phyloP scores from a whole-genome alignment of 352 stramenopile species.

The Phytophthora pini region DNA sequence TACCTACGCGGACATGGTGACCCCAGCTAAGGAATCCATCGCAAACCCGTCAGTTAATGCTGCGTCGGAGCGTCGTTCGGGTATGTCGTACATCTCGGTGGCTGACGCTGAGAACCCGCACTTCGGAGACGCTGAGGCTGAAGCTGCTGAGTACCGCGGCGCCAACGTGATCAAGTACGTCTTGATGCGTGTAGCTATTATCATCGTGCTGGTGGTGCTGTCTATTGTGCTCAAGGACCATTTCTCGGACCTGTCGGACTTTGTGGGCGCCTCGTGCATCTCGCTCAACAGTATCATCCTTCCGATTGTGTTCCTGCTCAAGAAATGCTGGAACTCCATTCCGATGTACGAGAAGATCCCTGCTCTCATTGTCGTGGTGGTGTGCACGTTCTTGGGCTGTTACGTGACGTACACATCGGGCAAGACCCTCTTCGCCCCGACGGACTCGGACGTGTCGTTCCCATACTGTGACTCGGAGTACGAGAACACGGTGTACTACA shows the following conservation, averaged over 20 bases:
- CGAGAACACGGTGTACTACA: slow-evolving; percentile 54
- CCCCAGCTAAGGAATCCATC: slow-evolving; percentile 33
- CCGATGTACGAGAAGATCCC: slow-evolving; percentile 50
- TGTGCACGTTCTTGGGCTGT: slow-evolving; percentile 45
- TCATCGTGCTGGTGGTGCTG: slow-evolving; percentile 42
- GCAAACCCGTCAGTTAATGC: slow-evolving; percentile 34
- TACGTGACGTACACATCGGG: slow-evolving; percentile 53
- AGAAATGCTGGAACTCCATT: slow-evolving; percentile 51
- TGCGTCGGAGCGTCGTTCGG: slow-evolving; percentile 26
- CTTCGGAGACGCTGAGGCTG: slow-evolving; percentile 34
- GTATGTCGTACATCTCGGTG: slow-evolving; percentile 36
- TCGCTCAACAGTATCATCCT: slow-evolving; percentile 64
- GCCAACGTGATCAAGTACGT: slow-evolving; percentile 49
- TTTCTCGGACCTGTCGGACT: slow-evolving; percentile 61
- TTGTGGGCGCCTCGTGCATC: slow-evolving; percentile 58
- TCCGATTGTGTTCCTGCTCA: slow-evolving; percentile 58
- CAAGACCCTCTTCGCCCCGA: slow-evolving; percentile 49
- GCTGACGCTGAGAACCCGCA: slow-evolving; percentile 35
- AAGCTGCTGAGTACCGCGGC: slow-evolving; percentile 49
- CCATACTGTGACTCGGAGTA: slow-evolving; percentile 52
- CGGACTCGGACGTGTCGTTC: slow-evolving; percentile 44
- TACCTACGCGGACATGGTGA: slow-evolving; percentile 28
- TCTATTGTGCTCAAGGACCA: slow-evolving; percentile 39
- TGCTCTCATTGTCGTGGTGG: slow-evolving; percentile 32
- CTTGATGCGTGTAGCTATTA: slow-evolving; percentile 44